Percentiles rank a stretch among this genome's conserved stretches.
These are phyloP conservation scores for Collybia nuda DNA, from an alignment of 768 basidiomycete genomes.

Conservation along the genomic window DNA sequence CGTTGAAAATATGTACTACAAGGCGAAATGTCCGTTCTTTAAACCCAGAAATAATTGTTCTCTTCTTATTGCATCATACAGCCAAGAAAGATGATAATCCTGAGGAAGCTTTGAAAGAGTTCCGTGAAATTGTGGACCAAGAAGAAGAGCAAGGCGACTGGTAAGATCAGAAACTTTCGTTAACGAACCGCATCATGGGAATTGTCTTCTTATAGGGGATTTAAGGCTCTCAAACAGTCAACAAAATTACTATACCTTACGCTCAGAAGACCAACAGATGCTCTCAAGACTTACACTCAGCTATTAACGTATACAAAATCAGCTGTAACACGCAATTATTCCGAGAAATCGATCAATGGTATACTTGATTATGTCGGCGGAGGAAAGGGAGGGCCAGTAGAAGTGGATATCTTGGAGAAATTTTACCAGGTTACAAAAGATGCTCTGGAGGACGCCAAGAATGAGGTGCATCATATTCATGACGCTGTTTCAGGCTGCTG, in stretches of 20 bases:
- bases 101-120: slow-evolving; percentile 88
- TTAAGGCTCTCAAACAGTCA: slow-evolving; percentile 97
- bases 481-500: slow-evolving; percentile 1
- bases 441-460: slow-evolving; percentile 91
- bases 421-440: slow-evolving; percentile 95
- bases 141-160: slow-evolving; percentile 95
- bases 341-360: slow-evolving; percentile 98
- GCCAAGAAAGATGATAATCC: slow-evolving; percentile 94
- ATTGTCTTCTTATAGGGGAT: slow-evolving; percentile 65
- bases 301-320: slow-evolving; percentile 94
- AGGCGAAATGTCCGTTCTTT: slow-evolving; percentile 79
- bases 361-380: slow-evolving; percentile 98
- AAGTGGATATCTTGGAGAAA: slow-evolving; percentile 86
- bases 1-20: slow-evolving; percentile 98
- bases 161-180: slow-evolving; percentile 40
- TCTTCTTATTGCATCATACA: slow-evolving; percentile 27
- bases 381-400: slow-evolving; percentile 72
- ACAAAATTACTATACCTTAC: slow-evolving; percentile 89
- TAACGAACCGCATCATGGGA: neutral
- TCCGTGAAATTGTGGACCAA: slow-evolving; percentile 83
- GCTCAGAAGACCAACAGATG: slow-evolving; percentile 78
- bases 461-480: slow-evolving; percentile 63
- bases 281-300: slow-evolving; percentile 81
- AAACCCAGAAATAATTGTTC: neutral
- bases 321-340: slow-evolving; percentile 92